These are phyloP conservation scores for Clarkia xantiana DNA, from an alignment of 345 rosid species.

Conservation along the genomic window DNA sequence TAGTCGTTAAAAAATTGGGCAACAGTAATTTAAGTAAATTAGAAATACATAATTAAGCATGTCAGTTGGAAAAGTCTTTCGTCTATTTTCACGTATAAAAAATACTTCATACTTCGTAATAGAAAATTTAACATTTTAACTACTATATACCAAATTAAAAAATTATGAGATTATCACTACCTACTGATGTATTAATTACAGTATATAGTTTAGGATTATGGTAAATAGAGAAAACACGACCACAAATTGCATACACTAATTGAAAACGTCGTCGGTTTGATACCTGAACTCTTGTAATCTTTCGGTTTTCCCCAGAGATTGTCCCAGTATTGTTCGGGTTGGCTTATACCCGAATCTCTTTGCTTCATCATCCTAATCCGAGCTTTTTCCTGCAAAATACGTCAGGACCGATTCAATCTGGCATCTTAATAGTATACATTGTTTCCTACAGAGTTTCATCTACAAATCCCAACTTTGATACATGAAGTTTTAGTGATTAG, in stretches of 20 bases:
- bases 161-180: background rate
- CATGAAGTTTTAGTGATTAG: background rate
- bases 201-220: background rate
- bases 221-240: background rate
- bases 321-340: slow-evolving; percentile 52
- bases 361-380: slow-evolving; percentile 56
- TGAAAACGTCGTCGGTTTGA: too few species aligned
- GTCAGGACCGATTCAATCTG: background rate
- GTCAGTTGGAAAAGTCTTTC: too few species aligned
- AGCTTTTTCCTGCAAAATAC: slow-evolving; percentile 48
- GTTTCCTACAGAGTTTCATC: too few species aligned
- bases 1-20: too few species aligned
- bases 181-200: background rate
- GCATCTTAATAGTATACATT: background rate
- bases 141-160: too few species aligned
- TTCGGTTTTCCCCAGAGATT: slow-evolving; percentile 50
- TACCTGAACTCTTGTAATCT: slow-evolving; percentile 53
- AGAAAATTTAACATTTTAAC: too few species aligned
- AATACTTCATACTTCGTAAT: too few species aligned
- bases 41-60: too few species aligned
- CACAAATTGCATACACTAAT: too few species aligned
- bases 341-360: slow-evolving; percentile 21
- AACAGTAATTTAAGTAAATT: too few species aligned
- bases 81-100: too few species aligned
- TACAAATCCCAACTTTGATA: background rate